phyloP scores from a whole-genome alignment of 2,329 filamentous ascomycete species.

The Pseudomassariella vexata region DNA sequence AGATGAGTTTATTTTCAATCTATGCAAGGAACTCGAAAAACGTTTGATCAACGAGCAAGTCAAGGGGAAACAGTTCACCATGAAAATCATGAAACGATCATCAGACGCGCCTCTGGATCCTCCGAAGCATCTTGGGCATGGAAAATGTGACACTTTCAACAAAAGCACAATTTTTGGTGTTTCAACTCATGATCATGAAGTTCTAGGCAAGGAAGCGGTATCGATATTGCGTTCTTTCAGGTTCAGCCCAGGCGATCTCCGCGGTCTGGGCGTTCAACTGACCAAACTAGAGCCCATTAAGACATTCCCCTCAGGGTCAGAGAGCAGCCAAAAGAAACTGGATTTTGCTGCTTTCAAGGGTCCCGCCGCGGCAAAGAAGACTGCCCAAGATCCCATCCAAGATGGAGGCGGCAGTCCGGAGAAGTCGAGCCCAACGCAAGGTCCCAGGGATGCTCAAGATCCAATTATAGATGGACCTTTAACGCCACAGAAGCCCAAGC shows the following conservation, averaged over 20 bases:
- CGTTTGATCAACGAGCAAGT: slow-evolving; percentile 78
- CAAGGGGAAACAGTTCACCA: slow-evolving; percentile 79
- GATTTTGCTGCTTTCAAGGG: slow-evolving; percentile 57
- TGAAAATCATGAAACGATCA: slow-evolving; percentile 91
- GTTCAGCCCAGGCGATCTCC: slow-evolving; percentile 86
- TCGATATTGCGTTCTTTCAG: slow-evolving; percentile 74
- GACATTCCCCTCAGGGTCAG: slow-evolving; percentile 42
- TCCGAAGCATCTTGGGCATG: slow-evolving; percentile 88
- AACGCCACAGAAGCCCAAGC: slow-evolving; percentile 46
- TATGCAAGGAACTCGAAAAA: slow-evolving; percentile 79
- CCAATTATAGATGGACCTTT: slow-evolving; percentile 50
- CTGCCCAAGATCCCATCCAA: slow-evolving; percentile 39
- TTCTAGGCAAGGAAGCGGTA: slow-evolving; percentile 77
- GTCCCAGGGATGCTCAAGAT: slow-evolving; percentile 32
- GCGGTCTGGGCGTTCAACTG: slow-evolving; percentile 88
- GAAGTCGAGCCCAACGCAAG: slow-evolving; percentile 23
- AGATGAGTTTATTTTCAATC: slow-evolving; percentile 80
- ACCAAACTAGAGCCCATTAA: slow-evolving; percentile 84
- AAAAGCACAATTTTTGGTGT: slow-evolving; percentile 81
- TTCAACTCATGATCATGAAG: slow-evolving; percentile 68
- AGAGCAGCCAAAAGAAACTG: slow-evolving; percentile 75
- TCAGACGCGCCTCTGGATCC: slow-evolving; percentile 85
- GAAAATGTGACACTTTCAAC: slow-evolving; percentile 90
- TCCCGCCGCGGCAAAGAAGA: slow-evolving; percentile 31
- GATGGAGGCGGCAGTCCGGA: slow-evolving; percentile 33